Conservation (phyloP, 1,284 basidiomycete genomes). For the Ceratobasidium sp. region DNA sequence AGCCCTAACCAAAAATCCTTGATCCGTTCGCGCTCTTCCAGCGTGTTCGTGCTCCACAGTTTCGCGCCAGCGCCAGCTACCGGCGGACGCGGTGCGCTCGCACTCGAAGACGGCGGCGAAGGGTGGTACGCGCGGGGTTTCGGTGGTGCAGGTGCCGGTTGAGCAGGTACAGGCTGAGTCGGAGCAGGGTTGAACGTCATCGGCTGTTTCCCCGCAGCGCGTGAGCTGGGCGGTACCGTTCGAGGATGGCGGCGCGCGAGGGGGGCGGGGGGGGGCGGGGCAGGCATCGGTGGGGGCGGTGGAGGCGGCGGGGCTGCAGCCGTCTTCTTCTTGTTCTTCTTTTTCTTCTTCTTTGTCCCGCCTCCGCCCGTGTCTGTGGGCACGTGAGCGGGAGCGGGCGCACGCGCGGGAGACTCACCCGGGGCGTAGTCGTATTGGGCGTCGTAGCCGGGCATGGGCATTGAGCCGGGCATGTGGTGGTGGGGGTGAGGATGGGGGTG, state of each 20-base stretch:
- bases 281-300: constrained; percentile 47
- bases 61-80: constrained; percentile 53
- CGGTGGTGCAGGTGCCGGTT: constrained; percentile 58
- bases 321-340: constrained; percentile 54
- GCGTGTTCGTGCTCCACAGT: constrained; percentile 90
- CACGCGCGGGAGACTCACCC: constrained; percentile 28
- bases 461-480: too few species aligned
- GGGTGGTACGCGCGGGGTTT: constrained; percentile 65
- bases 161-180: constrained; percentile 47
- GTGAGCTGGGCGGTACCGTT: constrained; percentile 63
- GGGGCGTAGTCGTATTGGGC: constrained; percentile 14
- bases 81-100: constrained; percentile 57
- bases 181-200: constrained; percentile 64
- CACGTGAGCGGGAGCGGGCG: constrained; percentile 22
- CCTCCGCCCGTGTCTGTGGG: constrained; percentile 14
- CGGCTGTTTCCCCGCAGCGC: constrained; percentile 80
- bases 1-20: constrained; percentile 97
- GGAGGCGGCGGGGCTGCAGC: constrained; percentile 48
- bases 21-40: constrained; percentile 94
- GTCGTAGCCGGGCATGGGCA: constrained; percentile 41
- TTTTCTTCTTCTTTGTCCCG: constrained; percentile 52
- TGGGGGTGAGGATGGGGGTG: constrained; percentile 46
- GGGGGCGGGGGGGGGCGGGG: constrained; percentile 52
- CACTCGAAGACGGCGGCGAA: constrained; percentile 74
- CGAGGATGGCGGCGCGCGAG: constrained; percentile 51